Evolutionary conservation across 306 rosid species (phyloP).

Genomic region (Alnus glutinosa): DNA sequence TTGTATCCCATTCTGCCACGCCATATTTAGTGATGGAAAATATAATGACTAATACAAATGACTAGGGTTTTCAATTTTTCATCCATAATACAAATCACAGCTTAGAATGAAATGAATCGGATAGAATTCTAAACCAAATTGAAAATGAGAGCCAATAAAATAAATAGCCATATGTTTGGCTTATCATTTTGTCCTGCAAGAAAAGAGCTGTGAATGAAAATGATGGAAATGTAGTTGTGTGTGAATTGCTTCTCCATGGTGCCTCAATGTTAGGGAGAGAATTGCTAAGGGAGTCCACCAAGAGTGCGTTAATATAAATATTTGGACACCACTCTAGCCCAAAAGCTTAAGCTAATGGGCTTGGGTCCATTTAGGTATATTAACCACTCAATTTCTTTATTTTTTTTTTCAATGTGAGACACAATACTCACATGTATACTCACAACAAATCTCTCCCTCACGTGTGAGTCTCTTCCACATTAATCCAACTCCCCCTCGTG

Average conservation of each 20-base stretch:
- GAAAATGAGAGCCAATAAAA: background rate
- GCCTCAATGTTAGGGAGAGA: background rate
- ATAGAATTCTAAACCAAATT: background rate
- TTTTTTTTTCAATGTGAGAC: too few species aligned
- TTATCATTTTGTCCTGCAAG: background rate
- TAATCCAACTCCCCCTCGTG: too few species aligned
- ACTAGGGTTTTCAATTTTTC: background rate
- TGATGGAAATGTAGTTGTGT: background rate
- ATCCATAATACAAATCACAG: background rate
- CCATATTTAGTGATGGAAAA: background rate
- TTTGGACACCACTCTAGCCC: too few species aligned
- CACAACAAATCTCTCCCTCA: too few species aligned
- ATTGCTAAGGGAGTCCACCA: too few species aligned
- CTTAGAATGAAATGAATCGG: background rate
- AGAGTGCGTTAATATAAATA: too few species aligned
- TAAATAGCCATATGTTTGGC: background rate
- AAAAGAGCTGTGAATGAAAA: background rate
- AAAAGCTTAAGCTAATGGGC: too few species aligned
- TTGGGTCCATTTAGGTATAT: too few species aligned
- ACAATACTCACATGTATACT: too few species aligned
- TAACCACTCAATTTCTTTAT: too few species aligned
- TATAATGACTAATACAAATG: background rate
- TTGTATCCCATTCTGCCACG: background rate
- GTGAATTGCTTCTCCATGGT: background rate
- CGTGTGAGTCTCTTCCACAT: too few species aligned